Evolutionary conservation across 2,329 filamentous ascomycete species (phyloP).

Genomic region (Aureobasidium namibiae): DNA sequence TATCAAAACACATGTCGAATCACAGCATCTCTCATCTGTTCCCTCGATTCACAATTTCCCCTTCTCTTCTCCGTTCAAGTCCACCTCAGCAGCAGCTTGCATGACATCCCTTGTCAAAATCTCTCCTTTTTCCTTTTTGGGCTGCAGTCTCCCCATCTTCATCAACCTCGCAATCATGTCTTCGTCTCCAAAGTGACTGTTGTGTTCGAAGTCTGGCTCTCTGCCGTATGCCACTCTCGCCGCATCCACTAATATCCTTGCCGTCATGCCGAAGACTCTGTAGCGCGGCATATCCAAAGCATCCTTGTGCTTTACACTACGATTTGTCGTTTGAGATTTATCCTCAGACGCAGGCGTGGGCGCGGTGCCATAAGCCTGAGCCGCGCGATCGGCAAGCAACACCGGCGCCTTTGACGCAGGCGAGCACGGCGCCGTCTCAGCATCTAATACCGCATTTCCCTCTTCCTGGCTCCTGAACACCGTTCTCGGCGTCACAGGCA

Average conservation of each 20-base stretch:
- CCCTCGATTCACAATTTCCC: constrained; percentile 3
- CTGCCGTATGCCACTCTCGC: constrained; percentile 75
- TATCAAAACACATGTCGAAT: no score
- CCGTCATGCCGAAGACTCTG: constrained; percentile 93
- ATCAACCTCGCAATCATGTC: constrained; percentile 52
- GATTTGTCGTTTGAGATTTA: constrained; percentile 33
- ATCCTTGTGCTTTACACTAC: constrained; percentile 14
- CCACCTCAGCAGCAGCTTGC: constrained; percentile 12
- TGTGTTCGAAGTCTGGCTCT: constrained; percentile 76
- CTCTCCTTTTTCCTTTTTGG: constrained; percentile 43
- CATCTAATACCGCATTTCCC: constrained; percentile 10
- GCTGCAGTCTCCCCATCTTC: constrained; percentile 48
- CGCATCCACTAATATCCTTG: constrained; percentile 78
- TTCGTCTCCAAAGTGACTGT: constrained; percentile 57
- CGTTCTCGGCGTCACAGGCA: constrained; percentile 53
- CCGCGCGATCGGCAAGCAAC: not conserved
- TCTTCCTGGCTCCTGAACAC: constrained; percentile 11
- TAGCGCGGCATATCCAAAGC: constrained; percentile 41
- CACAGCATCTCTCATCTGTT: not conserved
- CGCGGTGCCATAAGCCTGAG: not conserved
- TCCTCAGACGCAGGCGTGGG: constrained; percentile 19
- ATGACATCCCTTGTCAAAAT: constrained; percentile 30
- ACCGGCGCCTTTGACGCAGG: not conserved
- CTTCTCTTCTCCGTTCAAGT: not conserved
- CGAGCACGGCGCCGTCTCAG: constrained; percentile 7